phyloP scores from a whole-genome alignment of 202 grass and related monocot species.

The Miscanthus sacchariflorus region DNA sequence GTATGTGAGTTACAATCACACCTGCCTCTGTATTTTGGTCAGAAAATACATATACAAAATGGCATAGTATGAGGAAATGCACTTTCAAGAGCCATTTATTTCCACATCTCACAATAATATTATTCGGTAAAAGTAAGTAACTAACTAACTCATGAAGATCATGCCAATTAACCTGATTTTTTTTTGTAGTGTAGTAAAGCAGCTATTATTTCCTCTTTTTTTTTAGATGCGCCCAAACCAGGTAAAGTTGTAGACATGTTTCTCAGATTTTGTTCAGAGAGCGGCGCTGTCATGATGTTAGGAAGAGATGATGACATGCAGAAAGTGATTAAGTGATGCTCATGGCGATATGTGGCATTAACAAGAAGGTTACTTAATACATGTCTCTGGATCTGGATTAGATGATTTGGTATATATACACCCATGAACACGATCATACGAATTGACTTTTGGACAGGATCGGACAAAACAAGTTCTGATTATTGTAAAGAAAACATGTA shows the following conservation, averaged over 20 bases:
- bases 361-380: neutral
- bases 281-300: conserved; percentile 16
- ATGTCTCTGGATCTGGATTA: neutral
- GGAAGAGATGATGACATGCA: conserved; percentile 17
- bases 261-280: neutral
- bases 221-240: neutral
- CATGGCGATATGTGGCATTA: neutral
- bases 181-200: neutral
- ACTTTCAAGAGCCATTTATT: neutral
- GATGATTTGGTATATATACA: neutral
- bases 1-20: neutral
- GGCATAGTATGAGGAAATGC: neutral
- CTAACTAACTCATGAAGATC: neutral
- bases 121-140: neutral
- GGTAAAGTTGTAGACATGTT: neutral
- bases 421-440: neutral
- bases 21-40: neutral
- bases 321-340: conserved; percentile 8
- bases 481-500: neutral
- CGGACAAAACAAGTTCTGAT: neutral
- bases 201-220: neutral
- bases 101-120: neutral
- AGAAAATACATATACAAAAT: neutral
- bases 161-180: neutral
- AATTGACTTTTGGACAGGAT: neutral